Percentiles rank a stretch among this genome's conserved stretches.
phyloP scores from a whole-genome alignment of 176 grass and related monocot genomes.

The bread wheat (Triticum aestivum) region DNA sequence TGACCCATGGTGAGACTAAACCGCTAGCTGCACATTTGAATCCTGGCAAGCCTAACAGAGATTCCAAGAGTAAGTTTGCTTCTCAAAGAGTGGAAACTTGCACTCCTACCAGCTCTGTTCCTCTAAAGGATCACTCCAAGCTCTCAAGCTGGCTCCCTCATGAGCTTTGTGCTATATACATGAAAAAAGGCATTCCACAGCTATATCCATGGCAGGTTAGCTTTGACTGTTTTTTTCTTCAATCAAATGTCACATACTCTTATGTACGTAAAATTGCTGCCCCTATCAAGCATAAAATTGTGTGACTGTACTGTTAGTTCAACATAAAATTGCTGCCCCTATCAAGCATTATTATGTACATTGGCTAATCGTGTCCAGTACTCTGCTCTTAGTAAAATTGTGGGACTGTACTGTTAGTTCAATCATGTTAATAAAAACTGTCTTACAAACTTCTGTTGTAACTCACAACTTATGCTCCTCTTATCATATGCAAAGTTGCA shows the following conservation, averaged over 20 bases:
- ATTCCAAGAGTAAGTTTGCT: constrained; percentile 35
- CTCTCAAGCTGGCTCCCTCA: constrained; percentile 77
- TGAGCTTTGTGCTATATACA: constrained; percentile 81
- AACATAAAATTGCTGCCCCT: neutral
- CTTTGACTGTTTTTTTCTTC: constrained; percentile 2
- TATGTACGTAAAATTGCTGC: neutral
- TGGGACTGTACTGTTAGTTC: constrained; percentile 1
- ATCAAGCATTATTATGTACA: constrained; percentile 12
- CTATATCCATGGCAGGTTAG: constrained; percentile 97
- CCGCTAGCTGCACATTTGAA: constrained; percentile 16
- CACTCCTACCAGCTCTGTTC: constrained; percentile 69
- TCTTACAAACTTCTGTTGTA: neutral
- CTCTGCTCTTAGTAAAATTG: neutral
- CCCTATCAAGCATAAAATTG: neutral
- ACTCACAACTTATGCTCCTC: neutral
- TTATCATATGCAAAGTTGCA: constrained; percentile 6
- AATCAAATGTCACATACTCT: neutral
- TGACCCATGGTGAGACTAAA: constrained; percentile 14
- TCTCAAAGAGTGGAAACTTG: constrained; percentile 37
- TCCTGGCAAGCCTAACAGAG: constrained; percentile 26
- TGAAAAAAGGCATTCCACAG: constrained; percentile 77
- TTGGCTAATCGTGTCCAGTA: neutral
- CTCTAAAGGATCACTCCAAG: constrained; percentile 60
- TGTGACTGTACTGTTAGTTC: no score
- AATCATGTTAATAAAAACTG: neutral